These are phyloP conservation scores for Sedum album DNA, from an alignment of 164 flowering plant genomes.

Conservation along the genomic window DNA sequence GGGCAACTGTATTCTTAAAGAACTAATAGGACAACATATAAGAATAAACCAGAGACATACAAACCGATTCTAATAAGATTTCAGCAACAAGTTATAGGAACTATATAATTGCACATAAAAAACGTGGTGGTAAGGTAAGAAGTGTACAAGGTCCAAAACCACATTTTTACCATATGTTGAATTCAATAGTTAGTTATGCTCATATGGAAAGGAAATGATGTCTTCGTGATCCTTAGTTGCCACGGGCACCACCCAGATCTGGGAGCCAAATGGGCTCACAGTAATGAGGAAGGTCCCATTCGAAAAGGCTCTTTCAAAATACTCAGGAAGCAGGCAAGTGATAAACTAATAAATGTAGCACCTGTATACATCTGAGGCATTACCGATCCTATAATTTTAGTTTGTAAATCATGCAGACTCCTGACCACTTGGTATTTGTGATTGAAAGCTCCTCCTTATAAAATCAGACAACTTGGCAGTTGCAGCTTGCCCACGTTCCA, in stretches of 20 bases:
- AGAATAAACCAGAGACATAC: not conserved
- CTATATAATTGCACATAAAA: too few relatives aligned
- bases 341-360: not conserved
- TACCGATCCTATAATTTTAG: not conserved
- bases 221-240: not conserved
- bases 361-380: not conserved
- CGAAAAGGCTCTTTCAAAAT: not conserved
- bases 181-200: not conserved
- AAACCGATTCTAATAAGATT: not conserved
- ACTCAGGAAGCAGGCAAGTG: not conserved
- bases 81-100: not conserved
- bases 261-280: not conserved
- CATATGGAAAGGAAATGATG: not conserved
- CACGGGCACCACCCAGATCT: not conserved
- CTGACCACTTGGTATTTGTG: slow-evolving; percentile 18
- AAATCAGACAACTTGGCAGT: slow-evolving; percentile 56
- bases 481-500: slow-evolving; percentile 74
- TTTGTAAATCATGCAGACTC: slow-evolving; percentile 21
- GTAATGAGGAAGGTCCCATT: not conserved
- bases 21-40: not conserved
- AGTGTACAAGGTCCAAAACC: not conserved
- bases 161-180: not conserved
- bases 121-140: not conserved
- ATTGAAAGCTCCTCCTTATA: slow-evolving; percentile 56
- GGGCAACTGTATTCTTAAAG: not conserved